Percentiles rank a stretch among this genome's conserved stretches.
Conservation (phyloP, 441 rosid species). For the Jatropha podagrica region DNA sequence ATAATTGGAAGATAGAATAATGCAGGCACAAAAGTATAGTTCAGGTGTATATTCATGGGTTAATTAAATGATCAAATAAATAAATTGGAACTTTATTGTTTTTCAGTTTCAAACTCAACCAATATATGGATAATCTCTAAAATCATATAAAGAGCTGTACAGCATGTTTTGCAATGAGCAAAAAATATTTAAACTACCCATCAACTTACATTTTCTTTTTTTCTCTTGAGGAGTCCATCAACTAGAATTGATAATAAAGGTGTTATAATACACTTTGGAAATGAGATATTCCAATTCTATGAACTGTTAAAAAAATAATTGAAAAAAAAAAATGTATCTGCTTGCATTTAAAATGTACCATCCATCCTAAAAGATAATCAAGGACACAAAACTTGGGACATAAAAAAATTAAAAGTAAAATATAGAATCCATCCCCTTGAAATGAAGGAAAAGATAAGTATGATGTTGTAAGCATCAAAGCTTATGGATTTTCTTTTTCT, state of each 20-base stretch:
- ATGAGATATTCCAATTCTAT: neutral
- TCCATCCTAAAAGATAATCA: neutral
- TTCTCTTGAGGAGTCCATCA: neutral
- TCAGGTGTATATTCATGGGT: neutral
- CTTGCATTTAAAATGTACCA: neutral
- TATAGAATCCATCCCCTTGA: neutral
- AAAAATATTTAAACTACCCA: neutral
- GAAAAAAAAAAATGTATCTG: neutral
- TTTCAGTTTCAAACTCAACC: neutral
- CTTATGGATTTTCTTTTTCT: neutral
- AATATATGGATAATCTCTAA: neutral
- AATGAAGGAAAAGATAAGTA: slow-evolving; percentile 6
- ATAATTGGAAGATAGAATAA: neutral
- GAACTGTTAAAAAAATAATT: neutral
- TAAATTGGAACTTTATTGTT: neutral
- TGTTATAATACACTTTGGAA: no score
- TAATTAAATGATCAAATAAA: neutral
- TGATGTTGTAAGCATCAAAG: slow-evolving; percentile 5
- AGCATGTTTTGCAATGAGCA: neutral
- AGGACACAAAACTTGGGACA: neutral
- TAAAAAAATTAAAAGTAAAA: neutral
- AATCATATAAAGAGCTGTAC: neutral
- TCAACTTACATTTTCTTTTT: neutral
- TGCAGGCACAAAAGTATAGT: neutral
- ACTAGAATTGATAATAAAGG: neutral